Base-by-base conservation (phyloP, 139 green algal genomes). In the Chloropicon primus region DNA sequence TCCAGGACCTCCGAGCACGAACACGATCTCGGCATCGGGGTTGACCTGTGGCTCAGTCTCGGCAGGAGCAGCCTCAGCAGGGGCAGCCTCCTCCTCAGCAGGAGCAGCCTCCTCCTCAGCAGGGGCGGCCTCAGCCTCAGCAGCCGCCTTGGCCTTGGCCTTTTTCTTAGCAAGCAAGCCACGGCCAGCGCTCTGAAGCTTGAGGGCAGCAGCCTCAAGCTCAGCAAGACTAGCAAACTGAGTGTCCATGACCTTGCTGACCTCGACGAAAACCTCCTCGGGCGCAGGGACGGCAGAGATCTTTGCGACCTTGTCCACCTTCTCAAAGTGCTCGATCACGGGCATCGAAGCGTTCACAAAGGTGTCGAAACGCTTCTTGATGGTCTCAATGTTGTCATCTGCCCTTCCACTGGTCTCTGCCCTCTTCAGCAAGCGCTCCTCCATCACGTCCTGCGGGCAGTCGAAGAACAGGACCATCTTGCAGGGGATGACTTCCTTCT, bases 341-440 rank as follows among this genome's bases (percentile, higher is more conserved):
- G 41, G 41, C 41, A 62, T 62, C 10, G 41, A 62, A 62, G 41
- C 41, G 17, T 62, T 62, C 10, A 62, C 41, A 62, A 62, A 62
- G 41, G 41, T 62, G 73, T 86, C 72, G 72, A 93, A 86, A 54
- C 89, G 85, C 82, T 85, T 85, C 53, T 80, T 80, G 71, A 93
- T 91, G 71, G 88, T 91, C 26, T 85, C 90, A 1, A 82, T 83
- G 79, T 89, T 93, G 82, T 93, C 89, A 73, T 93, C 89, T 22
- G 78, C 80, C 2, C 89, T 84, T 1, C 89, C 88, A 54, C 84
- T 90, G 73, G 89, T 94, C 78, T 88, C 71, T 2, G 75, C 88
- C 0, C 89, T 85, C 27, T 82, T 76, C 25, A 89, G 41, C 80
- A 92, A 85, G 1, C 87, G 79, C 85, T 83, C 29, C 41, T 62